phyloP scores from a whole-genome alignment of 2,329 filamentous ascomycete species.

The Coniella vitis region DNA sequence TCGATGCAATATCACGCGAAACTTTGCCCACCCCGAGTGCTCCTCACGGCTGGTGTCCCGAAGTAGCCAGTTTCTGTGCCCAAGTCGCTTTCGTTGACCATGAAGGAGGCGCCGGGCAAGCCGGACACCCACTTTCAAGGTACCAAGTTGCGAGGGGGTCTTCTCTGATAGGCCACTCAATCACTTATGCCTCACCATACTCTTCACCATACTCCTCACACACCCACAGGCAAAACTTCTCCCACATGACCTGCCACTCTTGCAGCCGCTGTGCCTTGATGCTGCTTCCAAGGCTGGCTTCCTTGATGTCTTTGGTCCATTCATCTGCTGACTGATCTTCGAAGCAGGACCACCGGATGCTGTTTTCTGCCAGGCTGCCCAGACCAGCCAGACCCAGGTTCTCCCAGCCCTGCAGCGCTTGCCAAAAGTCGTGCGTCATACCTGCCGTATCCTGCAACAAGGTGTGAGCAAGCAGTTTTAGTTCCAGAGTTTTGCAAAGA shows the following conservation, averaged over 20 bases:
- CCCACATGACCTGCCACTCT: slow-evolving; percentile 77
- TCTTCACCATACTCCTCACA: slow-evolving; percentile 68
- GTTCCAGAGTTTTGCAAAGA: neutral
- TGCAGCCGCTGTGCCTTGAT: slow-evolving; percentile 65
- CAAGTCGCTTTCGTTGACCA: too few relatives aligned
- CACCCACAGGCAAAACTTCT: slow-evolving; percentile 86
- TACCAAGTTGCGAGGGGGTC: too few relatives aligned
- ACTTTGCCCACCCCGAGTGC: too few relatives aligned
- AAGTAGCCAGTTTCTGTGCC: too few relatives aligned
- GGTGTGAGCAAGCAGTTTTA: neutral
- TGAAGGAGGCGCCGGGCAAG: too few relatives aligned
- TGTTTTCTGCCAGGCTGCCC: slow-evolving; percentile 85
- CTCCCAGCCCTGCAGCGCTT: slow-evolving; percentile 83
- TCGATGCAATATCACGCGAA: too few relatives aligned
- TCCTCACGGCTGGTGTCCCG: too few relatives aligned
- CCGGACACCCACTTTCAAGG: too few relatives aligned
- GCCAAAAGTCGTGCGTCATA: slow-evolving; percentile 92
- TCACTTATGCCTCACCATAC: slow-evolving; percentile 36
- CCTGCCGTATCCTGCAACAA: slow-evolving; percentile 54
- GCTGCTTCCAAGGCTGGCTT: slow-evolving; percentile 65
- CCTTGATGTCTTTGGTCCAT: slow-evolving; percentile 67
- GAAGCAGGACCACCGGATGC: slow-evolving; percentile 81
- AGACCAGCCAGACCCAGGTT: slow-evolving; percentile 84
- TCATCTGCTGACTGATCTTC: slow-evolving; percentile 67
- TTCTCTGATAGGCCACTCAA: neutral